Evolutionary conservation across 345 rosid species (phyloP), one percentile per base, ranked within the genome.

Genomic region (Brassica juncea): DNA sequence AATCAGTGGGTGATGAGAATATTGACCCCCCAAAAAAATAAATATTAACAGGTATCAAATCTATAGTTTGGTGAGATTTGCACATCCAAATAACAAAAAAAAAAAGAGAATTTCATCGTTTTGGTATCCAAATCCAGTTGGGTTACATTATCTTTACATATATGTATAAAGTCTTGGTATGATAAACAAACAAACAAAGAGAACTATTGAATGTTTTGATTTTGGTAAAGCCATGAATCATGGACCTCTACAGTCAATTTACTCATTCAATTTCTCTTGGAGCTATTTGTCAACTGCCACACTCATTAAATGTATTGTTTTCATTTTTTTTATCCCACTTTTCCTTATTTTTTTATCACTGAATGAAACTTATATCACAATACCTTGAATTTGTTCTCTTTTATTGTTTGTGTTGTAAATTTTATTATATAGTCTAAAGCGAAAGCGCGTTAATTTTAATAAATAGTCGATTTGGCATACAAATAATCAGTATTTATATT

Each of bases 191-290:
- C 44, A 66, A 73, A 47, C 58, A 66, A 68, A 60, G 8, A 68
- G 44, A 73, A 79, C 61, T 68, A 73, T 73, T 79, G 74, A 60
- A 59, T 73, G 73, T 73, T 59, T 72, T 68, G 32, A 73, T 79
- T 67, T 77, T 60, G 78, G 78, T 73, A 73, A 79, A 73, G 78
- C 74, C 82, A 79, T 73, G 70, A 79, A 68, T 79, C 75, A 79
- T 73, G 82, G 78, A 73, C 49, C 78, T 68, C 70, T 52, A 25
- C 71, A 25, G 58, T 73, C 75, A 73, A 27, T 61, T 16, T 68
- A 73, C 59, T 34, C 78, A 59, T 73, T 79, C 66, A 73, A 68
- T 79, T 73, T 68, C 64, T 73, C 55, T 79, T 79, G 78, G 78
- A 67, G 49, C 82, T 61, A 79, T 79, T 73, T 73, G 73, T 68